Evolutionary conservation across 805 yeast genomes (phyloP), one percentile per base, ranked within the genome.

Genomic region (Kluyveromyces wickerhamii): DNA sequence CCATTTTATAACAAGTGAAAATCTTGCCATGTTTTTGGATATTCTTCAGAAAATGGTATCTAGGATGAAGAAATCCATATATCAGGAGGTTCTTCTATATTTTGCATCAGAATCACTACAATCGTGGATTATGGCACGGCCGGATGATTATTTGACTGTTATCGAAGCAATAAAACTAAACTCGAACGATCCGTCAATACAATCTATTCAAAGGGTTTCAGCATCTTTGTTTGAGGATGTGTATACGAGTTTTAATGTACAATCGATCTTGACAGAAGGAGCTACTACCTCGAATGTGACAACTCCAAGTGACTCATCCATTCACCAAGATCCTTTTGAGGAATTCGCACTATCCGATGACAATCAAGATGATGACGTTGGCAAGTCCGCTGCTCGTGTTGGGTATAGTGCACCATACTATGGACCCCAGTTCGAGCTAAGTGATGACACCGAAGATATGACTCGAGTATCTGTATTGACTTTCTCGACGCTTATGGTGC

Each of bases 51-150:
- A 53, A 10, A 38, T 69, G 11, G 41, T 67, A 1, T 54, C 55
- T 10, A 39, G 60, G 3, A 52, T 68, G 12, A 64, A 61, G 38
- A 66, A 66, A 42, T 62, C 67, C 3, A 54, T 71, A 1, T 74
- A 71, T 40, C 67, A 67, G 35, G 66, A 65, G 40, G 36, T 72
- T 14, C 40, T 72, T 7, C 54, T 72, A 28, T 56, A 63, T 27
- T 73, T 64, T 39, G 60, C 74, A 29, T 49, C 72, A n/a, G 65
- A 66, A 32, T 52, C 72, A 3, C 42, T 74, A 6, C 56, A 60
- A 38, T 54, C 60, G 26, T 77, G 82, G 81, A 59, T 71, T 2
- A 47, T 66, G 36, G 60, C 73, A 9, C 60, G 74, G 41, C 70
- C 78, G 0, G 35, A 44, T 4, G 76, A 74, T 33, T 73, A 60